phyloP scores from a whole-genome alignment of 768 basidiomycete species.

The Amanita exitialis region DNA sequence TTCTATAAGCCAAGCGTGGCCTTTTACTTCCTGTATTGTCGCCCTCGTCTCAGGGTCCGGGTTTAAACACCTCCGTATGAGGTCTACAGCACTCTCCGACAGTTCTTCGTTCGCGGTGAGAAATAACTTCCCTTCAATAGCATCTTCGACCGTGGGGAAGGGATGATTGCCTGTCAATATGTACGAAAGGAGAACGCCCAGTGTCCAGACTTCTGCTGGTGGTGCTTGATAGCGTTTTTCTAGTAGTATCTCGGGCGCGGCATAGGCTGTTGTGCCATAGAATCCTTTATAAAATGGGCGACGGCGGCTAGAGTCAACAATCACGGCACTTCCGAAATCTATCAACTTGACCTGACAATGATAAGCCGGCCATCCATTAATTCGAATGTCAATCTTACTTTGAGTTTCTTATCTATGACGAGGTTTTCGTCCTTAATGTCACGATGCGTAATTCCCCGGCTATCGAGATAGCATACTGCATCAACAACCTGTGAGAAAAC shows the following conservation, averaged over 20 bases:
- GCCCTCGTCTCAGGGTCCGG: slow-evolving; percentile 75
- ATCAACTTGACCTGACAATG: slow-evolving; percentile 75
- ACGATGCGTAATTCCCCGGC: slow-evolving; percentile 82
- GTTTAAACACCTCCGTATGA: slow-evolving; percentile 74
- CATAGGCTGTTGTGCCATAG: slow-evolving; percentile 93
- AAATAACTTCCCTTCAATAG: slow-evolving; percentile 54
- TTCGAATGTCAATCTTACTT: slow-evolving; percentile 28
- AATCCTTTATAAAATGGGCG: slow-evolving; percentile 69
- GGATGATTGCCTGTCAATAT: slow-evolving; percentile 89
- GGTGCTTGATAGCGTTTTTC: slow-evolving; percentile 87
- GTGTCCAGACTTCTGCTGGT: slow-evolving; percentile 93
- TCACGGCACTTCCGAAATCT: slow-evolving; percentile 88
- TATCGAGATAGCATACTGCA: slow-evolving; percentile 71
- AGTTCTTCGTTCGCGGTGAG: slow-evolving; percentile 29
- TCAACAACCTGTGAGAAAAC: slow-evolving; percentile 87
- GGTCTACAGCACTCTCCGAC: slow-evolving; percentile 41
- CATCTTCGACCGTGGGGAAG: slow-evolving; percentile 80
- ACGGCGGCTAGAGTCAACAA: slow-evolving; percentile 51
- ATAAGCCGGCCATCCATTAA: not conserved
- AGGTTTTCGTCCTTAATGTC: slow-evolving; percentile 98
- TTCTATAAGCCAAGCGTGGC: slow-evolving; percentile 67
- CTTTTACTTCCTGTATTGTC: slow-evolving; percentile 70
- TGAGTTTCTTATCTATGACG: slow-evolving; percentile 65
- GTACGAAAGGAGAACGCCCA: slow-evolving; percentile 91
- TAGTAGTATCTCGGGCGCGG: slow-evolving; percentile 86